These are phyloP conservation scores for Sequoia sempervirens DNA, from an alignment of 75 land plant genomes.

Conservation along the genomic window DNA sequence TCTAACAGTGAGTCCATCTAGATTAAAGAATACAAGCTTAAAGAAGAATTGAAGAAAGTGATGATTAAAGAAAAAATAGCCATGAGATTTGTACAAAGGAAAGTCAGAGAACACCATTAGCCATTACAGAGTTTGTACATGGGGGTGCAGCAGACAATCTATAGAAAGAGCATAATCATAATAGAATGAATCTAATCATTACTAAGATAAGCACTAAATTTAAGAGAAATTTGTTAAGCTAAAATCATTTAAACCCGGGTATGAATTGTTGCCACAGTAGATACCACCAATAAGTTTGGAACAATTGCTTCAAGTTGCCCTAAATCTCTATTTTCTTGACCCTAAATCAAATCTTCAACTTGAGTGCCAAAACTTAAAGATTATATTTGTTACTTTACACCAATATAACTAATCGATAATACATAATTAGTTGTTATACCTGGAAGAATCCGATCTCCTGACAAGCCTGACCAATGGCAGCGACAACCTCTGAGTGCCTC, in stretches of 20 bases:
- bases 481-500: not conserved
- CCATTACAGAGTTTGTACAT: not conserved
- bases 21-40: too few relatives aligned
- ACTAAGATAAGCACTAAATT: not conserved
- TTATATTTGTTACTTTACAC: not conserved
- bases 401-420: not conserved
- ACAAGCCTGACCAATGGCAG: conserved; percentile 20
- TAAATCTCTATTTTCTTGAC: not conserved
- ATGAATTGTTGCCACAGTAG: too few relatives aligned
- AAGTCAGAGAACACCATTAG: not conserved
- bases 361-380: not conserved
- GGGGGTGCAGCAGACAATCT: not conserved
- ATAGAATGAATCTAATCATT: not conserved
- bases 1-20: too few relatives aligned
- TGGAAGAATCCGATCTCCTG: conserved; percentile 26
- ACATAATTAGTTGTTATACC: conserved; percentile 9
- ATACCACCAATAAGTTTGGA: too few relatives aligned
- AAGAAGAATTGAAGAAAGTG: too few relatives aligned
- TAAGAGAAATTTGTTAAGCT: not conserved
- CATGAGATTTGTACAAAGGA: too few relatives aligned
- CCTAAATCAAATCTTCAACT: not conserved
- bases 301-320: not conserved
- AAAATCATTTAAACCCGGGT: not conserved
- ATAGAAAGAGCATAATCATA: not conserved
- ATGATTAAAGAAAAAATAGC: too few relatives aligned